Percentiles rank a stretch among this genome's conserved stretches.
phyloP scores from a whole-genome alignment of 768 basidiomycete species.

The Tylopilus sp. region DNA sequence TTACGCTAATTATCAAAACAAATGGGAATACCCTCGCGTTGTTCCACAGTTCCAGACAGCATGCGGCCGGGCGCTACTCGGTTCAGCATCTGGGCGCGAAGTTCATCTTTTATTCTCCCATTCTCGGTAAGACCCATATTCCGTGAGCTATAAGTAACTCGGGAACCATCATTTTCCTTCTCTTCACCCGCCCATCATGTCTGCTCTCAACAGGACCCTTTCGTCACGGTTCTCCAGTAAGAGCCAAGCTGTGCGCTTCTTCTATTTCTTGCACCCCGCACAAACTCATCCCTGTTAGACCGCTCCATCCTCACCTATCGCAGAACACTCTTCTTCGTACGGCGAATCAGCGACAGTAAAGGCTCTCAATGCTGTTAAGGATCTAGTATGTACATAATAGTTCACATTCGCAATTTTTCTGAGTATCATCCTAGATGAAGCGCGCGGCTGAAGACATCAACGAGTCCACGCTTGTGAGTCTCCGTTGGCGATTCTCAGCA shows the following conservation, averaged over 20 bases:
- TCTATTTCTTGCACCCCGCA: neutral
- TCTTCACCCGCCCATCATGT: slow-evolving; percentile 20
- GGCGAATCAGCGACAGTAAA: slow-evolving; percentile 19
- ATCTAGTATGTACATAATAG: slow-evolving; percentile 19
- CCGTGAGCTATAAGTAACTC: slow-evolving; percentile 27
- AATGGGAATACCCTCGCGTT: neutral
- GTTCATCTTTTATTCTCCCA: slow-evolving; percentile 5
- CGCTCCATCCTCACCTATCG: slow-evolving; percentile 12
- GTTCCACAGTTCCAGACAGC: neutral
- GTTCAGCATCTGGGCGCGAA: slow-evolving; percentile 13
- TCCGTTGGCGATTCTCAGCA: rapidly evolving
- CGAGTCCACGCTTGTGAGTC: slow-evolving; percentile 26
- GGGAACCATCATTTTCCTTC: neutral
- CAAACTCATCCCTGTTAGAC: neutral
- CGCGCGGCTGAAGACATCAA: slow-evolving; percentile 30
- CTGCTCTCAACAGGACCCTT: slow-evolving; percentile 26
- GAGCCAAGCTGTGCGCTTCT: slow-evolving; percentile 23
- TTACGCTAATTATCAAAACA: slow-evolving; percentile 1
- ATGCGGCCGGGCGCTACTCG: slow-evolving; percentile 17
- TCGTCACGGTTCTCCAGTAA: slow-evolving; percentile 30
- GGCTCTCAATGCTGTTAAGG: slow-evolving; percentile 28
- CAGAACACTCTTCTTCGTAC: slow-evolving; percentile 8
- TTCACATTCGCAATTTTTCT: neutral
- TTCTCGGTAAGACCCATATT: slow-evolving; percentile 13
- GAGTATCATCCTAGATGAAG: slow-evolving; percentile 18